Evolutionary conservation across 345 rosid species (phyloP).

Genomic region (Boechera stricta): DNA sequence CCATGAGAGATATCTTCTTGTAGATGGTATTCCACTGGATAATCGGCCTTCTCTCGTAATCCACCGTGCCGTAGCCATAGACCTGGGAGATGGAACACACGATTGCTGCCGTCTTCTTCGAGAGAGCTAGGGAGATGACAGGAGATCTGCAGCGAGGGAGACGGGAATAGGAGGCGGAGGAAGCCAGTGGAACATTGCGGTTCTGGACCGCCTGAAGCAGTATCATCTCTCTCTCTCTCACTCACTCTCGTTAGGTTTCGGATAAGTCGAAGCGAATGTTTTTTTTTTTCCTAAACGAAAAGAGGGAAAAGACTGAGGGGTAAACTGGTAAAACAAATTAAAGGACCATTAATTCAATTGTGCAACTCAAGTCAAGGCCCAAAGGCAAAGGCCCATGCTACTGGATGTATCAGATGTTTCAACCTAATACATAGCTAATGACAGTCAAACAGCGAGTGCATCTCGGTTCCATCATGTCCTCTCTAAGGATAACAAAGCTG

Average conservation of each 20-base stretch:
- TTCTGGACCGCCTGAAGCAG: slow-evolving; percentile 59
- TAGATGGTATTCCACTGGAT: slow-evolving; percentile 79
- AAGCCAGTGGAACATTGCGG: slow-evolving; percentile 53
- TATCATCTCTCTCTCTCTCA: slow-evolving; percentile 53
- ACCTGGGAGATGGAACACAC: slow-evolving; percentile 70
- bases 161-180: slow-evolving; percentile 52
- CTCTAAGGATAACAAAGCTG: slow-evolving; percentile 23
- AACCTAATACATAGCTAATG: neutral
- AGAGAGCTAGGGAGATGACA: slow-evolving; percentile 26
- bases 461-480: neutral
- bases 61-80: slow-evolving; percentile 76
- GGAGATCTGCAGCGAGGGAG: slow-evolving; percentile 45
- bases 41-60: slow-evolving; percentile 74
- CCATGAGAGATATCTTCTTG: slow-evolving; percentile 76
- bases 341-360: slow-evolving; percentile 17
- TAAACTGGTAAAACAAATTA: slow-evolving; percentile 1
- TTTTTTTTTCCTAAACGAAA: neutral
- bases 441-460: neutral
- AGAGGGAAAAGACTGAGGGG: slow-evolving; percentile 14
- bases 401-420: neutral
- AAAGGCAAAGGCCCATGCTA: slow-evolving; percentile 10
- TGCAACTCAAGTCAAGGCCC: neutral
- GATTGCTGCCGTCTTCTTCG: slow-evolving; percentile 32
- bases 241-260: slow-evolving; percentile 26
- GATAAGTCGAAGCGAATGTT: slow-evolving; percentile 34